Evolutionary conservation across 352 stramenopile genomes (phyloP), one percentile per base, ranked within the genome.

Genomic region (Globisporangium rhizosaccharum): DNA sequence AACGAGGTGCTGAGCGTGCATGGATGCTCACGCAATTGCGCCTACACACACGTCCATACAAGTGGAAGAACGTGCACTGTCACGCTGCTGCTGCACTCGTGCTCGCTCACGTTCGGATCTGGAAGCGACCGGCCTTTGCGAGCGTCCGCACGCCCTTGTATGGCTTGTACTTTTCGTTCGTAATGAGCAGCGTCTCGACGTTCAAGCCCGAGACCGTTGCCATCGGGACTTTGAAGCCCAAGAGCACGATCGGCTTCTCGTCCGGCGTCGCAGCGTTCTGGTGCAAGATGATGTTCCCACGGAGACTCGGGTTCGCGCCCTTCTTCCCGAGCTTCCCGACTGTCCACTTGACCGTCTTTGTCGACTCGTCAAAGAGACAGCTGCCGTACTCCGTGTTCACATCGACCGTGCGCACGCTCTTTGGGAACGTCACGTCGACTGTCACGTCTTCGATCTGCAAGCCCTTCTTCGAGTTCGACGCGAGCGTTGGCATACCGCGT

Each of bases 71-170:
- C 5, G 10, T 18, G 8, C 6, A 26, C 18, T 26, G 10, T 2
- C 44, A 15, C 17, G 44, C 20, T 49, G 11, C 20, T 49, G 11
- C 47, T 36, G 1, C 45, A 52, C 20, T 37, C 10, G 4, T 12
- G 11, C 9, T 15, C 47, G 46, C 46, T 42, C 48, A 97, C 79
- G 86, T 97, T 61, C 92, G 89, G 71, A 98, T 96, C 82, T 98
- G 94, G 81, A 97, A 98, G 41, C 92, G 85, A 0, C 96, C 96
- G 57, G 92, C 92, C 70, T 98, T 97, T 36, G 96, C 97, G 64
- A 99, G 90, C 52, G 97, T 98, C 56, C 96, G 86, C 51, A 99
- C 96, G 36, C 96, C 96, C 82, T 99, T 99, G 86, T 99, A 99
- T 9, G 96, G 96, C 63, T 95, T 96, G 78, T 99, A 99, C 59